phyloP scores from a whole-genome alignment of 148 eudicot genomes.

The Nepenthes mirabilis region DNA sequence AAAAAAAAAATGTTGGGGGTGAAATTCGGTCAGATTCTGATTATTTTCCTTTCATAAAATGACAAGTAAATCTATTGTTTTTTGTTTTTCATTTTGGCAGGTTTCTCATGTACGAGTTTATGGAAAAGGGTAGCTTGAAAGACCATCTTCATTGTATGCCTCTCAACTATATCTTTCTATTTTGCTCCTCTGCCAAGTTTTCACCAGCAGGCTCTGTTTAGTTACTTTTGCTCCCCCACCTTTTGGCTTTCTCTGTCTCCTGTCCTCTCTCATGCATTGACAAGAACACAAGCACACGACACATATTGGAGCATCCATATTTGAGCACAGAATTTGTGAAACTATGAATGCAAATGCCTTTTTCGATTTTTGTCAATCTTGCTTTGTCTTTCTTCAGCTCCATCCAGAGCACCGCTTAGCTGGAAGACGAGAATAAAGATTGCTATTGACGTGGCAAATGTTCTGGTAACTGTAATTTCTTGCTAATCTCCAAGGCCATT shows the following conservation, averaged over 20 bases:
- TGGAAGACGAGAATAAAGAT: constrained; percentile 91
- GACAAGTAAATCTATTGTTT: neutral
- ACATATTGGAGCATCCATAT: too few species aligned
- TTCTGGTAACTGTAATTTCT: constrained; percentile 47
- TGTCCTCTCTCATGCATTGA: too few species aligned
- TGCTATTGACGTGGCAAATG: constrained; percentile 96
- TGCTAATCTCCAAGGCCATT: neutral
- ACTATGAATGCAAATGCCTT: neutral
- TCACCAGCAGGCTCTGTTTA: neutral
- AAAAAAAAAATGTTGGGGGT: too few species aligned
- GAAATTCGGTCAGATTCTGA: too few species aligned
- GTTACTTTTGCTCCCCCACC: too few species aligned
- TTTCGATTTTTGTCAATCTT: neutral
- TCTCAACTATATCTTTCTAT: neutral
- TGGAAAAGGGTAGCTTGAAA: constrained; percentile 93
- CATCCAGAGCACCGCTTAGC: constrained; percentile 48
- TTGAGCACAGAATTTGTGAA: neutral
- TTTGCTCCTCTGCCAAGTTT: neutral
- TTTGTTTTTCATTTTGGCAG: constrained; percentile 22
- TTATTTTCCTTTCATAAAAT: neutral
- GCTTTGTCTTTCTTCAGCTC: constrained; percentile 34
- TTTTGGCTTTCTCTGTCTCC: neutral
- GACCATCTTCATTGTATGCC: constrained; percentile 87
- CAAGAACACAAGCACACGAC: too few species aligned
- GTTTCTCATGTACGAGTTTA: constrained; percentile 83